Evolutionary conservation across 2,329 filamentous ascomycete species (phyloP), one percentile per base, ranked within the genome.

Genomic region (Tolypocladium cylindrosporum): DNA sequence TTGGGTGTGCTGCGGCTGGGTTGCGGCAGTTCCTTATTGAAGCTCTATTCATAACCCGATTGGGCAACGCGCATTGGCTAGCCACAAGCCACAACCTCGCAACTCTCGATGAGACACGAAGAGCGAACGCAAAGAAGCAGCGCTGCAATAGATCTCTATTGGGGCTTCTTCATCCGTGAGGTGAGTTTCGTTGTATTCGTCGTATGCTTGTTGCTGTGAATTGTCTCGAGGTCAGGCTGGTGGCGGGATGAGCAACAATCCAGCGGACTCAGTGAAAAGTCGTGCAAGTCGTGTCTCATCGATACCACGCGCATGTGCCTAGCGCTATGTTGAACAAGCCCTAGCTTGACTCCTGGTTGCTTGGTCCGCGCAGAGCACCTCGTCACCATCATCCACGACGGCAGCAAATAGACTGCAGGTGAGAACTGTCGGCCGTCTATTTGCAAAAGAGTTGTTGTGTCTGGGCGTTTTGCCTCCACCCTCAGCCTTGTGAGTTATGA

Each of bases 21-120:
- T 14, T 21, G 19, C 1, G 10, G 34, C 7, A 21, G 10, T 4
- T 53, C 42, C 27, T 57, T 59, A 61, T 65, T 67, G 64, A 66
- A 55, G 60, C 58, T 64, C 60, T 67, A 67, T 67, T 67, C 57
- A 67, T 39, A 55, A 55, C 65, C 64, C 55, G 61, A 66, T 62
- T 36, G 52, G 65, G 65, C 39, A 65, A 63, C 43, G 40, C 40
- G 54, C 54, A 8, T 14, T 6, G 37, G 3, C n/a, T 27, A 48
- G n/a, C 54, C 54, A 21, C 40, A 48, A 27, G 36, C 52, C 36
- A 19, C 48, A 14, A 21, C 10, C 1, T 19, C 1, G 6, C 19
- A 36, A 6, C 27, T 31, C 13, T 4, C 8, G 31, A 31, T 6
- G 3, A 8, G 31, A 36, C 1, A 42, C 19, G 21, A 21, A 9